Evolutionary conservation across 805 yeast genomes (phyloP).

Genomic region (Yarrowia porcina): DNA sequence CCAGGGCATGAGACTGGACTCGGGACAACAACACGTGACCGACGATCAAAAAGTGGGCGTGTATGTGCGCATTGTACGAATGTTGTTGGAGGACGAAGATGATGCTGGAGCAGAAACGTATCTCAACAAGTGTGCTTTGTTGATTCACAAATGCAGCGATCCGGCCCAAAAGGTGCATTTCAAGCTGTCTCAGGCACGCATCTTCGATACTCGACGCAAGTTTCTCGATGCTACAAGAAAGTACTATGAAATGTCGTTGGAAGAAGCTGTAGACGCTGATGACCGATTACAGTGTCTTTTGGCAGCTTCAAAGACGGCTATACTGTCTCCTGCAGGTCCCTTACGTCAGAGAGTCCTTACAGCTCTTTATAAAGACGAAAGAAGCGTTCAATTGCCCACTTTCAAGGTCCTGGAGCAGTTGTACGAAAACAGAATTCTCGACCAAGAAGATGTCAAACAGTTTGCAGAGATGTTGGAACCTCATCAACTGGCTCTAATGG

Average conservation of each 20-base stretch:
- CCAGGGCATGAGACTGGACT: conserved; percentile 31
- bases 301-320: conserved; percentile 36
- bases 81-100: conserved; percentile 34
- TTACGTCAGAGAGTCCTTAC: conserved; percentile 33
- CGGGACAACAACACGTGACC: conserved; percentile 28
- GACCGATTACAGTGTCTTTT: conserved; percentile 33
- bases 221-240: conserved; percentile 37
- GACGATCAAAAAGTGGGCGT: conserved; percentile 32
- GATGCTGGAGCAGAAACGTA: conserved; percentile 34
- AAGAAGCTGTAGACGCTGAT: conserved; percentile 31
- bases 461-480: conserved; percentile 30
- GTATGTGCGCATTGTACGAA: conserved; percentile 34
- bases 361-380: conserved; percentile 35
- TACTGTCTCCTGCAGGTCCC: conserved; percentile 39
- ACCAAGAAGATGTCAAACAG: conserved; percentile 31
- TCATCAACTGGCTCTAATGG: conserved; percentile 30
- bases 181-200: conserved; percentile 37
- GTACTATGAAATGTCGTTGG: conserved; percentile 35
- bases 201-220: conserved; percentile 34
- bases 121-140: conserved; percentile 33
- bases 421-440: conserved; percentile 33
- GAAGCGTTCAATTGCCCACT: conserved; percentile 27
- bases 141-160: conserved; percentile 30
- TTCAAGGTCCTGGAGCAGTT: conserved; percentile 34
- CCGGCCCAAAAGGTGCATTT: conserved; percentile 31